Evolutionary conservation across 2,329 filamentous ascomycete genomes (phyloP), one percentile per base, ranked within the genome.

Genomic region (Annulohypoxylon truncatum): DNA sequence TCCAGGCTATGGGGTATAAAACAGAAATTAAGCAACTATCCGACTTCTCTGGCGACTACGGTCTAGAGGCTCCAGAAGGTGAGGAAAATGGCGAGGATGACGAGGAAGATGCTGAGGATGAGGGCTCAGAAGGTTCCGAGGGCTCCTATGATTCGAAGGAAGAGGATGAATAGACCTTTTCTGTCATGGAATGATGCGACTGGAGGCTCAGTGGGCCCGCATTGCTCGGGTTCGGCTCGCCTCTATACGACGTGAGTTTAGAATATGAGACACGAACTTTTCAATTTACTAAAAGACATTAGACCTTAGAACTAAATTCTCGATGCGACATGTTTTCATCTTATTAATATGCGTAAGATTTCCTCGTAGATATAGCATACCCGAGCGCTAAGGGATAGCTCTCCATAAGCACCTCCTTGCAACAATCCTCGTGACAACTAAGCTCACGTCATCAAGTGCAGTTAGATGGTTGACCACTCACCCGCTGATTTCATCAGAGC

Each of bases 21-120:
- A 90, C 91, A 0, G 86, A 92, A 75, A 85, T 92, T 38, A 90
- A 90, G 75, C 84, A 90, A 26, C 83, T 98, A 52, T 88, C 89
- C 42, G 86, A 92, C 73, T 98, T 97, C 78, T 89, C 96, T 77
- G 93, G 97, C 69, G 92, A 94, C 74, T 98, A 98, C 76, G 95
- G 95, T 0, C 80, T 97, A 48, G 86, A 91, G 77, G 85, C 84
- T 2, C 83, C 82, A 1, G 86, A 85, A 2, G 88, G 85, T 0
- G 87, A 88, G 3, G 88, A 88, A 29, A 70, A 70, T 15, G 70
- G 72, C 40, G 73, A 73, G 47, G 55, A 62, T 5, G 52, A 71
- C 13, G 73, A 74, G 4, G 69, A 68, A 18, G 70, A 70, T 10
- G 72, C 61, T 10, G 54, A 22, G 64, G 62, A 61, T 7, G 68